Conservation (phyloP, 805 yeast species). For the Candida awuae region DNA sequence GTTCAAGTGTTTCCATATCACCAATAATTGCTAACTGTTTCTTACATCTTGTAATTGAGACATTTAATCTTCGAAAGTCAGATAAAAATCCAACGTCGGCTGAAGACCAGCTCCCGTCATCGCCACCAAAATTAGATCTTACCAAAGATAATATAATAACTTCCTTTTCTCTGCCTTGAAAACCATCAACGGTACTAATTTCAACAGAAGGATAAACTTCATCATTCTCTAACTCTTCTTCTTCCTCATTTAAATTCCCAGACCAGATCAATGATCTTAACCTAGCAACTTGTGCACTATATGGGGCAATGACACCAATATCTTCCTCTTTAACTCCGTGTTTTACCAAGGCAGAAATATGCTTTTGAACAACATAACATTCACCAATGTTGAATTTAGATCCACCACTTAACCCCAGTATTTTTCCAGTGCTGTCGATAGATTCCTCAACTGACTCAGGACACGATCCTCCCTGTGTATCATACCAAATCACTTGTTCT, state of each 20-base stretch:
- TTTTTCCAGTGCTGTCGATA: conserved; percentile 7
- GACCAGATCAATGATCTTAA: conserved; percentile 40
- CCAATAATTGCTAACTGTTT: conserved; percentile 82
- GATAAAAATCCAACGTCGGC: conserved; percentile 73
- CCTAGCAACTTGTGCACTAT: conserved; percentile 73
- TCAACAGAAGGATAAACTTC: conserved; percentile 43
- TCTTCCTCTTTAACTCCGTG: conserved; percentile 45
- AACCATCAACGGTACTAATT: conserved; percentile 88
- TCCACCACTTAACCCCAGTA: conserved; percentile 15
- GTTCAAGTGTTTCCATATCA: conserved; percentile 62
- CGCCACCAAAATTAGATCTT: conserved; percentile 48
- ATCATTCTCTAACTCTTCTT: conserved; percentile 1
- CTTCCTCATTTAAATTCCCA: conserved; percentile 15
- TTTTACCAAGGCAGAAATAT: conserved; percentile 42
- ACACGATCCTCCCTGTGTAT: conserved; percentile 85
- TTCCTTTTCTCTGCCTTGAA: conserved; percentile 94
- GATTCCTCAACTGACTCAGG: conserved; percentile 47
- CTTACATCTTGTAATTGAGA: conserved; percentile 86
- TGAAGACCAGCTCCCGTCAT: conserved; percentile 24
- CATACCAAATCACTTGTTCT: conserved; percentile 69
- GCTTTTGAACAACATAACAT: conserved; percentile 49
- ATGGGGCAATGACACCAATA: conserved; percentile 88
- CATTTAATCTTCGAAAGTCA: conserved; percentile 78
- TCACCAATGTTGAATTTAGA: conserved; percentile 80
- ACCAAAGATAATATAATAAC: conserved; percentile 74